Evolutionary conservation across 2,329 filamentous ascomycete species (phyloP), one percentile per base, ranked within the genome.

Genomic region (Pyricularia grisea): DNA sequence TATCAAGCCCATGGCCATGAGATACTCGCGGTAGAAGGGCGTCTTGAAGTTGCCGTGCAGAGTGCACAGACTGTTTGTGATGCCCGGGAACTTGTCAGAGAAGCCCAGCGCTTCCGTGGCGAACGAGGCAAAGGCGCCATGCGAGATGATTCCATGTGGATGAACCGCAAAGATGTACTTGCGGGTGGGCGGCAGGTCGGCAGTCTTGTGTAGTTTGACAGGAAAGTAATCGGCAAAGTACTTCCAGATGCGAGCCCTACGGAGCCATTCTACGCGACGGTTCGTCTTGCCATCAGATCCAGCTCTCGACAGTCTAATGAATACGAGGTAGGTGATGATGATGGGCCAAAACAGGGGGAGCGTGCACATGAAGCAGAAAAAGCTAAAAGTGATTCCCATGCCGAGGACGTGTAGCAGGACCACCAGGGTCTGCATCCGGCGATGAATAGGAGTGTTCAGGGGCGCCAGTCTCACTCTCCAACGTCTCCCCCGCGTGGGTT

Each of bases 151-250:
- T 28, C 95, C 72, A 76, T 99, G 95, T 0, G 95, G 95, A 75
- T 98, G 95, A 78, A 98, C 98, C 64, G 94, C 94, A 74, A 99
- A 93, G 72, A 99, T 93, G 81, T 98, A 99, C 79, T 97, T 97
- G 71, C 93, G 85, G 1, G 90, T 93, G 0, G 93, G 86, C 27
- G 91, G 87, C 7, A 99, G 86, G 69, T 90, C 85, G 72, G 91
- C 86, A 4, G 92, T 95, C 72, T 95, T 92, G 81, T 98, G 93
- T 58, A 99, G 85, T 69, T 87, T 87, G 66, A 93, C 92, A 4
- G 95, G 95, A 76, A 96, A 99, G 81, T 98, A 99, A 20, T 88
- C 92, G 30, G 92, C 93, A 76, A 97, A 98, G 65, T 96, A 86
- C 55, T 87, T 91, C 94, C 94, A 99, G 64, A 97, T 81, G 33